phyloP scores from a whole-genome alignment of 164 flowering plant genomes.

The Vitis riparia region DNA sequence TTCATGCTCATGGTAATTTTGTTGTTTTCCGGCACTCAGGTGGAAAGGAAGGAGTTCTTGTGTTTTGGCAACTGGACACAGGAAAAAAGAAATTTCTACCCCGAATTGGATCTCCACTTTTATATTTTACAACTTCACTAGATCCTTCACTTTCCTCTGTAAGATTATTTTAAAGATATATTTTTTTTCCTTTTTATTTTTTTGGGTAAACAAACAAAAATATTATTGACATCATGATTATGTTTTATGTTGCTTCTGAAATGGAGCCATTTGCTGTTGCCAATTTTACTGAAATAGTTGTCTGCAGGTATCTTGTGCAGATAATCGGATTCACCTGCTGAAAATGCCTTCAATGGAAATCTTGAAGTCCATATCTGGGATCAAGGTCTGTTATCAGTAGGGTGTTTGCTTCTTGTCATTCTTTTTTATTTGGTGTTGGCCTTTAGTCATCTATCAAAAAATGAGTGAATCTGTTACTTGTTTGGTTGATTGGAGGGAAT shows the following conservation, averaged over 20 bases:
- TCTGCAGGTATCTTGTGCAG: conserved; percentile 87
- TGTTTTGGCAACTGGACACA: conserved; percentile 95
- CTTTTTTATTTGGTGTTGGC: conserved; percentile 1
- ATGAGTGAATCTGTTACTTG: background rate
- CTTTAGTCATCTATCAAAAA: background rate
- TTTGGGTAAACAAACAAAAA: background rate
- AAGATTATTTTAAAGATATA: conserved; percentile 24
- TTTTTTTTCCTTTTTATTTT: too few relatives aligned
- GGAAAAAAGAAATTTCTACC: conserved; percentile 87
- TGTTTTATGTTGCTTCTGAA: background rate
- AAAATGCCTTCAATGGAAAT: conserved; percentile 86
- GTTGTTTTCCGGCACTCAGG: conserved; percentile 35
- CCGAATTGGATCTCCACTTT: conserved; percentile 81
- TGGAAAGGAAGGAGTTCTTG: conserved; percentile 94
- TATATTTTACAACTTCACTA: conserved; percentile 60
- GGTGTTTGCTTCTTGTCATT: background rate
- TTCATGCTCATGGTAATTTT: too few relatives aligned
- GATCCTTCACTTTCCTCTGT: conserved; percentile 85
- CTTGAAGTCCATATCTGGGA: conserved; percentile 75
- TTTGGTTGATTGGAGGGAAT: too few relatives aligned
- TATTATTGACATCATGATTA: background rate
- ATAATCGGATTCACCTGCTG: conserved; percentile 86
- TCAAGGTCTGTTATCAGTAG: conserved; percentile 66
- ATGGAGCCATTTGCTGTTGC: background rate
- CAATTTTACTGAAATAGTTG: conserved; percentile 10